Conservation (phyloP, 495 filamentous ascomycete species). For the Pseudevernia furfuracea region DNA sequence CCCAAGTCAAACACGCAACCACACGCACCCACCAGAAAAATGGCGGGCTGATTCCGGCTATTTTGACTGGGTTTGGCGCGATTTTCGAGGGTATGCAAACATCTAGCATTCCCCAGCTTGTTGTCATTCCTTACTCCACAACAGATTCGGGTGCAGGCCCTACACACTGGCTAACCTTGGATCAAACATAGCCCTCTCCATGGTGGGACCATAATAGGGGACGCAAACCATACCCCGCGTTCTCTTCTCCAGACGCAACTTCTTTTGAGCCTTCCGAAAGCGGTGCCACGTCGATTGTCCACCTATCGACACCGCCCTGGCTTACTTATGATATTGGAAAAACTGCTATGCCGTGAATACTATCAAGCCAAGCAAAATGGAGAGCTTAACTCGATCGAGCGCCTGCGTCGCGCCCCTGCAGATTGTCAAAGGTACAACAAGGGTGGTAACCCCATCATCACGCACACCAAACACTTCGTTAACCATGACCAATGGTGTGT, state of each 20-base stretch:
- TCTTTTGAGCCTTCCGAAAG: neutral
- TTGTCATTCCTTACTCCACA: conserved; percentile 17
- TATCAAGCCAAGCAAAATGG: conserved; percentile 27
- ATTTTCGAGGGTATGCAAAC: conserved; percentile 13
- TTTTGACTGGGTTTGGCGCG: neutral
- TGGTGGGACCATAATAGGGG: conserved; percentile 14
- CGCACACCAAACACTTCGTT: conserved; percentile 33
- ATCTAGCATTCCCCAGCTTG: conserved; percentile 13
- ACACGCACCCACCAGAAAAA: too few species aligned
- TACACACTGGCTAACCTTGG: conserved; percentile 5
- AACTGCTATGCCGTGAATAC: neutral
- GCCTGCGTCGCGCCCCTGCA: conserved; percentile 67
- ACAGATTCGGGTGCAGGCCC: conserved; percentile 4
- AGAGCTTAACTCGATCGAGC: conserved; percentile 47
- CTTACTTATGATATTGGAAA: neutral
- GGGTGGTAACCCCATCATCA: conserved; percentile 38
- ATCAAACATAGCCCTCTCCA: conserved; percentile 9
- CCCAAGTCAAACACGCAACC: neutral
- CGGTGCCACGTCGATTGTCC: conserved; percentile 8
- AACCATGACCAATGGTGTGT: conserved; percentile 22
- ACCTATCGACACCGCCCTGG: conserved; percentile 1
- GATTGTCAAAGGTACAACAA: conserved; percentile 56
- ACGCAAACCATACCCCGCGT: conserved; percentile 9
- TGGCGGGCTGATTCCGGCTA: neutral
- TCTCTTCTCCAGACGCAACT: conserved; percentile 6